Evolutionary conservation across 805 yeast genomes (phyloP).

Genomic region (Scheffersomyces amazonensis): DNA sequence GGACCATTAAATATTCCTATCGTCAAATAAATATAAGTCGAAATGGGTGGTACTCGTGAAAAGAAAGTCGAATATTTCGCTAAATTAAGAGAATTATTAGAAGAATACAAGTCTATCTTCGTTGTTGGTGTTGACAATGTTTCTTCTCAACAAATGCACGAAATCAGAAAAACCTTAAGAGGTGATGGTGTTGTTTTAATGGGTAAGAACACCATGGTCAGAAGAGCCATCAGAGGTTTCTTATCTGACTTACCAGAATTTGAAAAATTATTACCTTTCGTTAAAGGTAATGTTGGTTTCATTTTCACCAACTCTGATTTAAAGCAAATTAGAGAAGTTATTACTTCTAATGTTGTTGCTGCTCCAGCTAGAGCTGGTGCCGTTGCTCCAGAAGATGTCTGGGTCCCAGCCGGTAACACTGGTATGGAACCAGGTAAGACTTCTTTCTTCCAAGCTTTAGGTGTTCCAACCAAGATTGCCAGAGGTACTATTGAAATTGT

Average conservation of each 20-base stretch:
- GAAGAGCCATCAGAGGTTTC: constrained; percentile 99
- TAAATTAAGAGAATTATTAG: constrained; percentile 92
- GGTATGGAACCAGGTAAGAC: constrained; percentile 99
- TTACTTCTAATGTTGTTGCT: constrained; percentile 92
- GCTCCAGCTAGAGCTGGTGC: constrained; percentile 99
- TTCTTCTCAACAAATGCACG: constrained; percentile 99
- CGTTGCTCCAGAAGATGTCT: constrained; percentile 95
- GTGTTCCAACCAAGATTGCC: constrained; percentile 99
- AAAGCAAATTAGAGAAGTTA: constrained; percentile 84
- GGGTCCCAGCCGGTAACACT: constrained; percentile 99
- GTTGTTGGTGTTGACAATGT: constrained; percentile 99
- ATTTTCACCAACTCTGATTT: constrained; percentile 97
- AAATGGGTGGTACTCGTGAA: constrained; percentile 99
- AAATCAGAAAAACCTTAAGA: constrained; percentile 96
- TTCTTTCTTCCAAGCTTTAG: constrained; percentile 99
- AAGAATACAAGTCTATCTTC: constrained; percentile 97
- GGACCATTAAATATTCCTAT: constrained; percentile 89
- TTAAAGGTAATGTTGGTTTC: constrained; percentile 99
- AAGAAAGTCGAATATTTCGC: constrained; percentile 94
- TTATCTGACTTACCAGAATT: constrained; percentile 89
- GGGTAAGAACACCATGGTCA: constrained; percentile 99
- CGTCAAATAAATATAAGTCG: constrained; percentile 68
- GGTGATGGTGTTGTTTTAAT: constrained; percentile 91
- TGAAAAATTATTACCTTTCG: constrained; percentile 91
- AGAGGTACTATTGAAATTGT: constrained; percentile 99